Evolutionary conservation across 2,329 filamentous ascomycete species (phyloP).

Genomic region (Microsporum audouinii): DNA sequence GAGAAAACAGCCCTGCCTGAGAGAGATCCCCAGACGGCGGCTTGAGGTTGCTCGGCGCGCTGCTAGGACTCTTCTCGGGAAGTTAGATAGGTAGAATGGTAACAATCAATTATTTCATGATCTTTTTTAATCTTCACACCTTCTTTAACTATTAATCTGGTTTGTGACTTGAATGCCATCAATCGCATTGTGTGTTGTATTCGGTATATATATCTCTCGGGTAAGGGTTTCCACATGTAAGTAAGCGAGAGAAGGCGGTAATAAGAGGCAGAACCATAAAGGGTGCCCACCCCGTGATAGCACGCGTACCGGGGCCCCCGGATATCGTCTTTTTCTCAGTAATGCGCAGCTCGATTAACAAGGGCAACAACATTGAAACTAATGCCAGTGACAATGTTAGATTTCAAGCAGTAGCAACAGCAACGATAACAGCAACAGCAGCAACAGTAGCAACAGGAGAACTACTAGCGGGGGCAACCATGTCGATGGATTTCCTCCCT

Average conservation of each 20-base stretch:
- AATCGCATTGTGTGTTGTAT: too few species aligned
- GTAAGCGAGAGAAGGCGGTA: background rate
- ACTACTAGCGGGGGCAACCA: background rate
- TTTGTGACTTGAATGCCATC: too few species aligned
- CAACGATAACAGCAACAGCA: background rate
- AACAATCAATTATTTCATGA: background rate
- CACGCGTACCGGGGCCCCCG: background rate
- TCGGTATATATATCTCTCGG: too few species aligned
- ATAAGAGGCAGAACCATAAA: background rate
- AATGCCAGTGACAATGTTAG: too few species aligned
- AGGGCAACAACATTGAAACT: background rate
- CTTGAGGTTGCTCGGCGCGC: constrained; percentile 1
- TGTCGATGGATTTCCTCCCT: background rate
- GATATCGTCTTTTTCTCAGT: too few species aligned
- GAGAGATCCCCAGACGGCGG: constrained; percentile 4
- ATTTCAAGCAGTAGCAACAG: background rate
- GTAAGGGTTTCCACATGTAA: too few species aligned
- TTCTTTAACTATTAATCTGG: background rate
- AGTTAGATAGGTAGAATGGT: background rate
- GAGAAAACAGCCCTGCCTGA: background rate
- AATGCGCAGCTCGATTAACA: background rate
- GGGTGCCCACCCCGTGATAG: background rate
- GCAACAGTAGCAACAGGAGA: background rate
- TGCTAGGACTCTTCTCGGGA: constrained; percentile 1
- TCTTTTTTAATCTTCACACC: background rate